Base-by-base conservation (phyloP, 495 filamentous ascomycete genomes). In the Halenospora varia region DNA sequence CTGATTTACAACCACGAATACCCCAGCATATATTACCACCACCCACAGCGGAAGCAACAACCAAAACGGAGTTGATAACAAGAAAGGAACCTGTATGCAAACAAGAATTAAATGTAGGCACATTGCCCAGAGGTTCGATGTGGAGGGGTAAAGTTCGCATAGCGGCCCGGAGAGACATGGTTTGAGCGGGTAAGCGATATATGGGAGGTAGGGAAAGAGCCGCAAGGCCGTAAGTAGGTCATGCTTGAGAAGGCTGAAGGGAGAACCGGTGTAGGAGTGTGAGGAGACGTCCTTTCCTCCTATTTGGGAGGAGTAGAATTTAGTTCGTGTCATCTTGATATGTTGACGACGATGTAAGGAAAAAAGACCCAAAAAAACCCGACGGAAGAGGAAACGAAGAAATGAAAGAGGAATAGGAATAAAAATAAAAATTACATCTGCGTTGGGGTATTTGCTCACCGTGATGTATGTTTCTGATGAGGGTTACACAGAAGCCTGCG, bases 181-280 rank as follows among this genome's bases (percentile, higher is more conserved):
- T 3, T 61, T 55, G n/a, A 82, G 45, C 3, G 85, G 85, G 20
- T 73, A 67, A 1, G 87, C 23, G 19, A 86, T 71, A 44, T 73
- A 74, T 9, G 80, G 82, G 2, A 84, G 62, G 2, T 76, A 70
- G 71, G 73, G 77, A 26, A 72, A 51, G 59, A 75, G 77, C 9
- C 62, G 66, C 53, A 86, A 66, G 56, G 81, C 78, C 46, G 84
- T 75, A 25, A 67, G 62, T 22, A 86, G 58, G 55, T 88, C 85
- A 51, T 70, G 73, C 55, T 67, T 71, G 20, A 87, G 71, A 42
- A 88, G 70, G 42, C 57, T 69, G 68, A 77, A 72, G 2, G 85
- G 85, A 48, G 79, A 73, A 44, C 79, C 77, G n/a, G 85, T 87
- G 64, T 88, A 87, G 46, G 70, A 70, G 63, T 78, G 78, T 57